phyloP scores from a whole-genome alignment of 2,329 filamentous ascomycete species.

The Aspergillus phoenicis region DNA sequence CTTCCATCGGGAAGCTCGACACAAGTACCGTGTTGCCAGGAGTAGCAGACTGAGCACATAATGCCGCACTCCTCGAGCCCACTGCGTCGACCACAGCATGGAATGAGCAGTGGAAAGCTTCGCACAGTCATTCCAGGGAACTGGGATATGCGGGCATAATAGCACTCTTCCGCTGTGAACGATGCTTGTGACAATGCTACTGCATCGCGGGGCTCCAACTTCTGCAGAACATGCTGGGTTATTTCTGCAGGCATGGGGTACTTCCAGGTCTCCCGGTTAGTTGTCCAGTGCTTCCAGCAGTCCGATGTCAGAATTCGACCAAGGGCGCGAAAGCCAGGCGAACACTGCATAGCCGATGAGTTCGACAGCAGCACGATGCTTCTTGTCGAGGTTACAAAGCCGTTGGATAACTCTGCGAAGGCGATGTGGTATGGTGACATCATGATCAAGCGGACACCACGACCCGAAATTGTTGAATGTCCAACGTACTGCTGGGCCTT shows the following conservation, averaged over 20 bases:
- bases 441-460: slow-evolving; percentile 18
- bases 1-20: too few relatives aligned
- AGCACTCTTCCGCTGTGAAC: slow-evolving; percentile 21
- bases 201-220: slow-evolving; percentile 21
- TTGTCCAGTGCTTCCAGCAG: slow-evolving; percentile 15
- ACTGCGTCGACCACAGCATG: slow-evolving; percentile 28
- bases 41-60: slow-evolving; percentile 22
- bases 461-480: too few relatives aligned
- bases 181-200: slow-evolving; percentile 29
- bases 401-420: slow-evolving; percentile 20
- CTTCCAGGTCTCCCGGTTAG: slow-evolving; percentile 19
- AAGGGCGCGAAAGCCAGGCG: slow-evolving; percentile 27
- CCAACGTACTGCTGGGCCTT: slow-evolving; percentile 15
- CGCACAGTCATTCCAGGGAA: slow-evolving; percentile 1
- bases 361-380: too few relatives aligned
- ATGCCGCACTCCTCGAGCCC: slow-evolving; percentile 17
- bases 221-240: slow-evolving; percentile 18
- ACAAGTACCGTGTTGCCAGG: slow-evolving; percentile 14
- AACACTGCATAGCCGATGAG: too few relatives aligned
- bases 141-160: slow-evolving; percentile 28
- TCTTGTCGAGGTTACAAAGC: too few relatives aligned
- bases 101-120: slow-evolving; percentile 22
- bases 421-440: slow-evolving; percentile 25
- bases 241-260: slow-evolving; percentile 18
- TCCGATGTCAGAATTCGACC: slow-evolving; percentile 24